phyloP scores from a whole-genome alignment of 371 early-diverging fungal genomes.

The Capniomyces stellatus region DNA sequence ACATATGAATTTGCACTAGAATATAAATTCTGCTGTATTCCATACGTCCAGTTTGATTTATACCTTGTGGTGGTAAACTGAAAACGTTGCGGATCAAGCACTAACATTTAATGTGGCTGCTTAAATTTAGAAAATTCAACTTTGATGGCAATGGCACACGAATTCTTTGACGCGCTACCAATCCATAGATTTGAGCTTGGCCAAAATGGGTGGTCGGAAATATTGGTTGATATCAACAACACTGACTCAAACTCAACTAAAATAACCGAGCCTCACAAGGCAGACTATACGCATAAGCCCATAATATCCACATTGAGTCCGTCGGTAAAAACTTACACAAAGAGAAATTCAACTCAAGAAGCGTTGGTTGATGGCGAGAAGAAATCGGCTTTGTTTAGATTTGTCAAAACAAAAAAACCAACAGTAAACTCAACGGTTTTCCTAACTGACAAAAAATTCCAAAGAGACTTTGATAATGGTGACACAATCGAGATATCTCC shows the following conservation, averaged over 20 bases:
- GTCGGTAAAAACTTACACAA: not conserved
- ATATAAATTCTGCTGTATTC: too few species aligned
- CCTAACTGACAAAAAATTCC: slow-evolving; percentile 26
- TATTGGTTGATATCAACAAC: slow-evolving; percentile 48
- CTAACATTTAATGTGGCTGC: too few species aligned
- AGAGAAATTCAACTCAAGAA: not conserved
- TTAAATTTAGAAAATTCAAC: slow-evolving; percentile 6
- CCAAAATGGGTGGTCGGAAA: slow-evolving; percentile 68
- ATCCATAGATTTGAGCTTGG: slow-evolving; percentile 61
- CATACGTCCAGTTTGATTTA: too few species aligned
- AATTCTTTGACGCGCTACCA: slow-evolving; percentile 94
- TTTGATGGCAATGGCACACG: slow-evolving; percentile 44
- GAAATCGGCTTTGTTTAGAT: slow-evolving; percentile 30
- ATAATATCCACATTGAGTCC: not conserved
- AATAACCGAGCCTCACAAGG: slow-evolving; percentile 11
- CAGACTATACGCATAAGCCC: not conserved
- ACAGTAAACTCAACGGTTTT: slow-evolving; percentile 45
- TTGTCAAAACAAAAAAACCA: slow-evolving; percentile 45
- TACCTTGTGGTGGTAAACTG: too few species aligned
- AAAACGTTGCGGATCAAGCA: too few species aligned
- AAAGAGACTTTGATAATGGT: slow-evolving; percentile 33
- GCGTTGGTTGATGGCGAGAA: slow-evolving; percentile 25
- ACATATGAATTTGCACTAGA: too few species aligned
- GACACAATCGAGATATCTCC: slow-evolving; percentile 72
- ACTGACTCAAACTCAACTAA: not conserved